Percentiles rank a stretch among this genome's conserved stretches.
Conservation (phyloP, 352 stramenopile species). For the Phytophthora fragariae region DNA sequence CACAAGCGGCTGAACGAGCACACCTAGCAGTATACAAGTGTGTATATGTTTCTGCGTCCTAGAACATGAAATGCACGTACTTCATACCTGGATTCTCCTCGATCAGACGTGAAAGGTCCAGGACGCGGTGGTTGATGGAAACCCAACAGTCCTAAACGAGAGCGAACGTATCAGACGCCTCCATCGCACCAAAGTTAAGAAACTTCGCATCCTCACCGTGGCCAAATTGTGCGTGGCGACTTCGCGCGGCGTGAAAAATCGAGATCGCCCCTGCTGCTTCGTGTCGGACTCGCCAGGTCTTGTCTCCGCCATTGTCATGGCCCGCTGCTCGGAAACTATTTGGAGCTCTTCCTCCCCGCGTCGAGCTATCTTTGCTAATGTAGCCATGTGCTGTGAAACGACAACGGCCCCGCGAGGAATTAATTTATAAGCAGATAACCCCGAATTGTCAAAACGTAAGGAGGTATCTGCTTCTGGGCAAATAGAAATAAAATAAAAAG, state of each 20-base stretch:
- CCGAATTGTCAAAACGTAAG: no score
- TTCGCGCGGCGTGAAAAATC: slow-evolving; percentile 83
- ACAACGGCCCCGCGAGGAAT: no score
- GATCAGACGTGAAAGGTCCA: slow-evolving; percentile 88
- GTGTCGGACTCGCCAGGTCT: slow-evolving; percentile 7
- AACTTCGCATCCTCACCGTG: slow-evolving; percentile 44
- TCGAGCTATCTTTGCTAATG: no score
- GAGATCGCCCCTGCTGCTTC: slow-evolving; percentile 22
- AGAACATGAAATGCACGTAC: no score
- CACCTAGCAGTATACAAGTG: slow-evolving; percentile 35
- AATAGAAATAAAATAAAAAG: no score
- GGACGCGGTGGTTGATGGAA: slow-evolving; percentile 75
- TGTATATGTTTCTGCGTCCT: not conserved
- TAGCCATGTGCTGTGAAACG: no score
- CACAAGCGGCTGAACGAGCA: slow-evolving; percentile 85
- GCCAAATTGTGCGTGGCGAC: slow-evolving; percentile 86
- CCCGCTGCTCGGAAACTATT: not conserved
- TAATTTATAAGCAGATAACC: no score
- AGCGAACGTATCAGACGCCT: not conserved
- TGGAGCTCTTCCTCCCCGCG: not conserved
- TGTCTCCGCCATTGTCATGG: slow-evolving; percentile 20
- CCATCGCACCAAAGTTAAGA: not conserved
- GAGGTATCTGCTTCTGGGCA: no score
- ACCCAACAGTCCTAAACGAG: slow-evolving; percentile 77
- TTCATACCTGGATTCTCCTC: slow-evolving; percentile 56